Conservation (phyloP, 345 rosid genomes). For the Lumnitzera racemosa region DNA sequence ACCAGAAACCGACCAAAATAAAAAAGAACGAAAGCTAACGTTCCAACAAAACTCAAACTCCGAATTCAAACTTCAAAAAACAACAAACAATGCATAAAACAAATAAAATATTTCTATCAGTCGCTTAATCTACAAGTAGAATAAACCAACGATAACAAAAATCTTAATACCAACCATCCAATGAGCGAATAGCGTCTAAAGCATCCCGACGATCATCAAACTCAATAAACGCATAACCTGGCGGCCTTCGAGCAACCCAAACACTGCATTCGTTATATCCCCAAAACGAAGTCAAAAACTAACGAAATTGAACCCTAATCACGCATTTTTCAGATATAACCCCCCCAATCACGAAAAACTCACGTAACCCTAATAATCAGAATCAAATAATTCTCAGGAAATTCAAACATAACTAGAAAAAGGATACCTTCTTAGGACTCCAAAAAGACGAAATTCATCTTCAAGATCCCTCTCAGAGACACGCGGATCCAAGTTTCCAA, state of each 20-base stretch:
- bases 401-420: not conserved
- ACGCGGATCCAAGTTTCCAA: constrained; percentile 67
- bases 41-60: no score
- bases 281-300: not conserved
- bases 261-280: constrained; percentile 44
- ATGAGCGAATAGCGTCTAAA: constrained; percentile 56
- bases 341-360: not conserved
- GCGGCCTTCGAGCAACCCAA: constrained; percentile 94
- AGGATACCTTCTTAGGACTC: constrained; percentile 59
- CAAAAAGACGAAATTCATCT: constrained; percentile 67
- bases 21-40: no score
- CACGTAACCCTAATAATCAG: not conserved
- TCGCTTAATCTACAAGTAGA: no score
- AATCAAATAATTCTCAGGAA: not conserved
- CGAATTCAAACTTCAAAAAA: no score
- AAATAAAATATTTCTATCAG: no score
- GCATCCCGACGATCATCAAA: constrained; percentile 83
- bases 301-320: not conserved
- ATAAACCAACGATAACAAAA: not conserved
- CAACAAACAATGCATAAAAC: no score
- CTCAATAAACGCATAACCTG: constrained; percentile 84
- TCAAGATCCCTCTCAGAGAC: constrained; percentile 74
- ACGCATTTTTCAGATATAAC: not conserved
- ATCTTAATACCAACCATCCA: constrained; percentile 47
- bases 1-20: no score